Conservation (phyloP, 306 rosid genomes). For the Cucurbita ficifolia region DNA sequence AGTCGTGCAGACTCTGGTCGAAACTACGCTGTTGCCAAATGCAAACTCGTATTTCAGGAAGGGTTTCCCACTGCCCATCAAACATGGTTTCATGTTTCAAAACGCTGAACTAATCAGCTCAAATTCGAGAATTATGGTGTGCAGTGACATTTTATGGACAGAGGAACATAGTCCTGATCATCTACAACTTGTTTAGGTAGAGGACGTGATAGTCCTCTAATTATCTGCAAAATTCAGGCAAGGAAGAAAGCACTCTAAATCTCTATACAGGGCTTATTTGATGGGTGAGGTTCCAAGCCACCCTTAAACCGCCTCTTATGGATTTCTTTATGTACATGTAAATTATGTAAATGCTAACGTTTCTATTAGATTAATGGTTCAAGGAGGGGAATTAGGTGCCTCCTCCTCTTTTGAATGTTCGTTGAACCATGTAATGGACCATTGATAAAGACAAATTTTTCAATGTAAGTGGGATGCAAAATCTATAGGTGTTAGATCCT, state of each 20-base stretch:
- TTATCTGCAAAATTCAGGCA: not conserved
- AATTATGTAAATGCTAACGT: not conserved
- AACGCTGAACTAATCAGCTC: conserved; percentile 46
- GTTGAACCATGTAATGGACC: not conserved
- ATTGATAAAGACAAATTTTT: not conserved
- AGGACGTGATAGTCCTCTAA: not conserved
- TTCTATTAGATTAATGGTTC: not conserved
- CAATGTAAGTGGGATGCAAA: too few species aligned
- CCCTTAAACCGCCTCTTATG: not conserved
- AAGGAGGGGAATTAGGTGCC: not conserved
- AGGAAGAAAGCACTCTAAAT: not conserved
- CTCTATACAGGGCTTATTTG: not conserved
- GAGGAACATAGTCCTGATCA: conserved; percentile 13
- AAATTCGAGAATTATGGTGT: conserved; percentile 42
- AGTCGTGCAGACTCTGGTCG: conserved; percentile 43
- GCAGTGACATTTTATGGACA: conserved; percentile 38
- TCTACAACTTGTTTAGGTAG: not conserved
- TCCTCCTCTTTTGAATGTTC: not conserved
- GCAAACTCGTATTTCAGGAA: conserved; percentile 47
- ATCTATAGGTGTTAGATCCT: too few species aligned
- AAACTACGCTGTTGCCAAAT: conserved; percentile 62
- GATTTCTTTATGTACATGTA: not conserved
- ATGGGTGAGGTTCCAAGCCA: not conserved
- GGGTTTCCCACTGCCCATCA: conserved; percentile 68
- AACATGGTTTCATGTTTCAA: conserved; percentile 57